These are phyloP conservation scores for Omphalea diandra DNA, from an alignment of 441 rosid genomes.

Conservation along the genomic window DNA sequence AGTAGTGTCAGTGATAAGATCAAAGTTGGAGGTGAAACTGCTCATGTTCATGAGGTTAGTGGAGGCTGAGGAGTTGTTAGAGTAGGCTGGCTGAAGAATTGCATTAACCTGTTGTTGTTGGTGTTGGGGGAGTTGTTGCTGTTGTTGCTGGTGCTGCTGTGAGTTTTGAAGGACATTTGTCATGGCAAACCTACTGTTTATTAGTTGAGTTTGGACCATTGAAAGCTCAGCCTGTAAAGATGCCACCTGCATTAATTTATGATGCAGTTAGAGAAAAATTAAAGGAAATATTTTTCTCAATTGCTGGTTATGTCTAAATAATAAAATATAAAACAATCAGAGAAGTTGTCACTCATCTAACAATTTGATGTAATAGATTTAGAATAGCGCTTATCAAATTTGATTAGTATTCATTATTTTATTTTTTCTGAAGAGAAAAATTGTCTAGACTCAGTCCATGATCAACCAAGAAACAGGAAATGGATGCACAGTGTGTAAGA, in stretches of 20 bases:
- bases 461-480: too few species aligned
- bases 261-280: not conserved
- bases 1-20: constrained; percentile 39
- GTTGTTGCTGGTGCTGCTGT: constrained; percentile 29
- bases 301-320: too few species aligned
- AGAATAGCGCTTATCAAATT: too few species aligned
- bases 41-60: constrained; percentile 65
- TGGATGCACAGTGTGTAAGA: too few species aligned
- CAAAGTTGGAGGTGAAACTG: constrained; percentile 51
- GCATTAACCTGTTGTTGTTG: constrained; percentile 38
- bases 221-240: constrained; percentile 80
- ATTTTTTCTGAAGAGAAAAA: too few species aligned
- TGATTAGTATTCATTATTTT: too few species aligned
- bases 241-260: constrained; percentile 53
- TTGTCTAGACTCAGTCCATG: too few species aligned
- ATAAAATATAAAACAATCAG: too few species aligned
- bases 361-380: too few species aligned
- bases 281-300: too few species aligned
- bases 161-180: constrained; percentile 60
- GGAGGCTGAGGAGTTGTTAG: constrained; percentile 87
- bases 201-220: constrained; percentile 70
- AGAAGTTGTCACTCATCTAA: too few species aligned
- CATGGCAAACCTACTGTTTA: constrained; percentile 71
- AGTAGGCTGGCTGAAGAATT: constrained; percentile 72
- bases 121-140: constrained; percentile 25